A percentile compares a stretch with the other conserved stretches of the same genome.
phyloP scores from a whole-genome alignment of 306 rosid genomes.

The Inga laurina region DNA sequence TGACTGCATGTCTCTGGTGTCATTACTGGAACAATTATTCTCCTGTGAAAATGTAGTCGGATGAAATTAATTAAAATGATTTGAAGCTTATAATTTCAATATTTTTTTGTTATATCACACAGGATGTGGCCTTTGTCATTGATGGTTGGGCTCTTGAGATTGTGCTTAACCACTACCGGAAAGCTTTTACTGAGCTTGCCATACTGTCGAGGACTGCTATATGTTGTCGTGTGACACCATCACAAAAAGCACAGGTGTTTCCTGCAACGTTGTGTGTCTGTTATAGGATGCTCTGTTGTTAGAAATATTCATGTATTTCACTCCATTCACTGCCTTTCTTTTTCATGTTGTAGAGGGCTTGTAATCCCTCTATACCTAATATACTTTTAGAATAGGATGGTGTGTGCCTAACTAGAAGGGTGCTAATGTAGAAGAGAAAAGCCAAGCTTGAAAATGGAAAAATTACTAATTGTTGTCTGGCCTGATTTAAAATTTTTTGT shows the following conservation, averaged over 20 bases:
- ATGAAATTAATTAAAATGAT: constrained; percentile 17
- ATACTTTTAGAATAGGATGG: neutral
- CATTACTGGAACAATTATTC: constrained; percentile 7
- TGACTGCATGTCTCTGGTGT: neutral
- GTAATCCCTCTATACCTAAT: constrained; percentile 21
- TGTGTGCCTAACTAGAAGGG: constrained; percentile 22
- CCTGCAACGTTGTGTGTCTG: constrained; percentile 18
- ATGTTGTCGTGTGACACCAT: constrained; percentile 98
- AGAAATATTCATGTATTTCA: constrained; percentile 6
- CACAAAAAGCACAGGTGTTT: constrained; percentile 96
- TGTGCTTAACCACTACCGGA: constrained; percentile 81
- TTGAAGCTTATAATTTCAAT: constrained; percentile 23
- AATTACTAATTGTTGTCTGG: neutral
- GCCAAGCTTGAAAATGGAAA: constrained; percentile 3
- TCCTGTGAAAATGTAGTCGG: neutral
- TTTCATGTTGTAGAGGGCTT: constrained; percentile 28
- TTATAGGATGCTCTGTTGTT: constrained; percentile 27
- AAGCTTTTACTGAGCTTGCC: constrained; percentile 93
- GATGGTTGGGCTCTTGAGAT: constrained; percentile 99
- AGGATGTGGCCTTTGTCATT: constrained; percentile 95
- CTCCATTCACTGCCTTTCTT: constrained; percentile 9
- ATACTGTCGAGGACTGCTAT: constrained; percentile 96
- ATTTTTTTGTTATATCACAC: constrained; percentile 13
- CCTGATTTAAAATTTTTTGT: neutral
- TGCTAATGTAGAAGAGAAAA: neutral